These are phyloP conservation scores for Podospora comata DNA, from an alignment of 495 filamentous ascomycete species.

Conservation along the genomic window DNA sequence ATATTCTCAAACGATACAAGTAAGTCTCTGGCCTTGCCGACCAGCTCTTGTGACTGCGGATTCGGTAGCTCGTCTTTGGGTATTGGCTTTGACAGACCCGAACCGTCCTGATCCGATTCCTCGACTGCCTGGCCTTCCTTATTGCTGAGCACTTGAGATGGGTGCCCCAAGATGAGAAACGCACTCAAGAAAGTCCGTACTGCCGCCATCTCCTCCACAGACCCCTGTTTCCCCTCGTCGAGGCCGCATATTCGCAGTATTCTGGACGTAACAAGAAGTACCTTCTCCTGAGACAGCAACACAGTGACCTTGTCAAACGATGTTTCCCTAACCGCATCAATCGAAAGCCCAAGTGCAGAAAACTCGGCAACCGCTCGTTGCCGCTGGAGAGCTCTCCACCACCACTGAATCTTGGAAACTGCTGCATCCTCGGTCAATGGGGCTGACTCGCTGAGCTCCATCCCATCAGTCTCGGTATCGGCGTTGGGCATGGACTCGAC, in stretches of 20 bases:
- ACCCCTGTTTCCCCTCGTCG: slow-evolving; percentile 64
- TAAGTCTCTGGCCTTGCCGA: slow-evolving; percentile 81
- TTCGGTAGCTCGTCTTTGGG: slow-evolving; percentile 53
- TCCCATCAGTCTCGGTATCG: slow-evolving; percentile 24
- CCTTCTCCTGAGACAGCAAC: slow-evolving; percentile 70
- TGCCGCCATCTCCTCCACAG: slow-evolving; percentile 70
- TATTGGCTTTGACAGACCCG: slow-evolving; percentile 44
- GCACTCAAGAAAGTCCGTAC: slow-evolving; percentile 89
- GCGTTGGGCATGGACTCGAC: slow-evolving; percentile 49
- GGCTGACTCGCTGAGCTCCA: slow-evolving; percentile 46
- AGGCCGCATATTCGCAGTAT: slow-evolving; percentile 76
- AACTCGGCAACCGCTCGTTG: slow-evolving; percentile 65
- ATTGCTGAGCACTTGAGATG: slow-evolving; percentile 80
- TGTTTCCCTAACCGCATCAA: slow-evolving; percentile 68
- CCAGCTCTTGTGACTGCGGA: slow-evolving; percentile 68
- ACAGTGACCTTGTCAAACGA: slow-evolving; percentile 78
- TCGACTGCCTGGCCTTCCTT: slow-evolving; percentile 68
- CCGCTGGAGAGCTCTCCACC: slow-evolving; percentile 65
- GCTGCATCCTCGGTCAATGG: slow-evolving; percentile 66
- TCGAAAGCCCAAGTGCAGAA: slow-evolving; percentile 63
- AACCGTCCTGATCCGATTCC: slow-evolving; percentile 62
- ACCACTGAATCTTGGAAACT: slow-evolving; percentile 67
- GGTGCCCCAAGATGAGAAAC: slow-evolving; percentile 89
- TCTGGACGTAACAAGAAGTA: slow-evolving; percentile 64
- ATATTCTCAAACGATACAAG: slow-evolving; percentile 79